A percentile compares a stretch with the other conserved stretches of the same genome.
phyloP scores from a whole-genome alignment of 2,329 filamentous ascomycete genomes.

The Ophiostoma triangulosporum region DNA sequence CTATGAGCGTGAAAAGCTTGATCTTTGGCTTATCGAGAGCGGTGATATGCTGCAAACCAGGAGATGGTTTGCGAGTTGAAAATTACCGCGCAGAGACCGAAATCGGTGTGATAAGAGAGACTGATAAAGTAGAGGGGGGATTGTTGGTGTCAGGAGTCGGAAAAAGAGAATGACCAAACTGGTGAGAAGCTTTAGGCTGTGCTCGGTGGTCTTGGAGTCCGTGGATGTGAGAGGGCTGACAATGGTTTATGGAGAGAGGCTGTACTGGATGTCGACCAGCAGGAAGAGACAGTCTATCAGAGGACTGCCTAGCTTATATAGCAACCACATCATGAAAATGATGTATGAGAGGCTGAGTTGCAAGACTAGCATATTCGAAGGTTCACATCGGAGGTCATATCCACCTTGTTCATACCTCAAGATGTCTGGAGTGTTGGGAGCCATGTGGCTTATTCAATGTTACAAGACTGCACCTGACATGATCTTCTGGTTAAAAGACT shows the following conservation, averaged over 20 bases:
- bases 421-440: conserved; percentile 3
- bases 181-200: background rate
- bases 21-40: too few species aligned
- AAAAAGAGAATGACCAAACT: background rate
- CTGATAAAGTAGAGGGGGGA: background rate
- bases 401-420: background rate
- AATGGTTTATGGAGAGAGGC: background rate
- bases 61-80: too few species aligned
- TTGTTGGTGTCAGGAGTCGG: background rate
- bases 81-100: too few species aligned
- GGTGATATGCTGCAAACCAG: too few species aligned
- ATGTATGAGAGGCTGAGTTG: background rate
- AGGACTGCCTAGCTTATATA: background rate
- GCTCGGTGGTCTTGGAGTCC: background rate
- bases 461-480: background rate
- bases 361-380: background rate
- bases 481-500: background rate
- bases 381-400: background rate
- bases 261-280: background rate
- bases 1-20: too few species aligned
- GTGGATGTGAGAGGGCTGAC: background rate
- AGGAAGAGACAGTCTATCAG: background rate
- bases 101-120: too few species aligned
- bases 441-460: background rate
- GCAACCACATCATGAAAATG: background rate